Evolutionary conservation across 257 asterid species (phyloP).

Genomic region (Scutellaria galericulata): DNA sequence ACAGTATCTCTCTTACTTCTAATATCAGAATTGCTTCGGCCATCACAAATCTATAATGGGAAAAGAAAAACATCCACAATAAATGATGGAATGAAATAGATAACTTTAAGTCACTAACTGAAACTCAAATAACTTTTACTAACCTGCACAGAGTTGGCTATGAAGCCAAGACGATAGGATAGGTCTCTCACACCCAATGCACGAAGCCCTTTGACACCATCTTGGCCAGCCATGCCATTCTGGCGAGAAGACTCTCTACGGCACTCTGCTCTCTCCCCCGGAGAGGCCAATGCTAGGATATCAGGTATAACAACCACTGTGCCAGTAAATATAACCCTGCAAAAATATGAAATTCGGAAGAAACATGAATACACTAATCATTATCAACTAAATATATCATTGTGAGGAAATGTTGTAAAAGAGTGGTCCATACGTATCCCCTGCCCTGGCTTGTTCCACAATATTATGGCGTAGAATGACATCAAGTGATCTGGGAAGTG

Average conservation of each 20-base stretch:
- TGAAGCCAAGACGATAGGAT: constrained; percentile 91
- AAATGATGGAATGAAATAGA: neutral
- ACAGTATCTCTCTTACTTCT: constrained; percentile 74
- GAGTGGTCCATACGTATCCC: constrained; percentile 73
- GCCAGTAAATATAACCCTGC: constrained; percentile 97
- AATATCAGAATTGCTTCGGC: constrained; percentile 73
- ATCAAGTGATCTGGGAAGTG: constrained; percentile 97
- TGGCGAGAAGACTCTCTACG: constrained; percentile 85
- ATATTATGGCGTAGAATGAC: constrained; percentile 92
- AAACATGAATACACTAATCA: constrained; percentile 13
- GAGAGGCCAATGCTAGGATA: constrained; percentile 83
- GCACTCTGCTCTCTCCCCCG: constrained; percentile 94
- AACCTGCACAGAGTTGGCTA: constrained; percentile 96
- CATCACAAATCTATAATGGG: constrained; percentile 73
- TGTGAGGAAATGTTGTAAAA: neutral
- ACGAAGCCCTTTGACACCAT: constrained; percentile 93
- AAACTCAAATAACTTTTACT: constrained; percentile 17
- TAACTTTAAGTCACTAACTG: neutral
- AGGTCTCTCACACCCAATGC: constrained; percentile 96
- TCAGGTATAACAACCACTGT: constrained; percentile 91
- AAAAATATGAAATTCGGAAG: constrained; percentile 19
- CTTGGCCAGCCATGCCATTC: constrained; percentile 68
- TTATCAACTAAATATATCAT: constrained; percentile 6
- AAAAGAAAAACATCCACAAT: constrained; percentile 22
- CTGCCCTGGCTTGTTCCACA: constrained; percentile 97